Evolutionary conservation across 1,139 yeast species (phyloP), one percentile per base, ranked within the genome.

Genomic region (Candida anutae): DNA sequence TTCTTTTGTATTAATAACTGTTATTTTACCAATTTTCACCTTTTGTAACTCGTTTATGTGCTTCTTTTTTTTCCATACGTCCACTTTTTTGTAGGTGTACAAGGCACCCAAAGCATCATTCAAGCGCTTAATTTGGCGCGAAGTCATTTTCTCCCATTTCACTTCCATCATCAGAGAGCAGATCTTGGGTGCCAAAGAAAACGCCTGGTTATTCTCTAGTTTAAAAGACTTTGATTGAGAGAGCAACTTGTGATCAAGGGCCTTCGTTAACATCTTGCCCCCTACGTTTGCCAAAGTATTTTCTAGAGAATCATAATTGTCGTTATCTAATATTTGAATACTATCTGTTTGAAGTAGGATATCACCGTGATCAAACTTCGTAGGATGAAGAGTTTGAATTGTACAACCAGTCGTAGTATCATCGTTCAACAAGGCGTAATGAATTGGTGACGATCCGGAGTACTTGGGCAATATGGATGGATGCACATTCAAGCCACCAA

Each of bases 361-460:
- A 5, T 65, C 61, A 1, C 99, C 99, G 24, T 60, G 65, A 43
- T 90, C 99, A 44, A 90, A 90, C 45, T 77, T 69, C 1, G 80
- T 69, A 0, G 96, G 95, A 48, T 90, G 95, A 13, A 90, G 53
- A 0, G 95, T 83, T 50, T 90, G 99, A 0, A 93, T 70, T 0
- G 96, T 74, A 8, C 85, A 94, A 0, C 98, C 98, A 0, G 97
- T 79, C 16, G 32, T 38, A 1, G 38, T 24, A 38, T 81, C 90
- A 28, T 65, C 65, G 37, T 81, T 74, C 43, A 87, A 53, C 15
- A 93, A 52, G 0, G 95, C 78, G 36, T 75, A 69, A 39, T 90
- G 97, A 5, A 93, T 57, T 0, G 99, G 99, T 2, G 96, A 80
- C 0, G 97, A 77, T 0, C 99, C 99, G 2, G 88, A 70, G 45